Conservation (phyloP, 2,329 filamentous ascomycete species). For the Zasmidium cellare region DNA sequence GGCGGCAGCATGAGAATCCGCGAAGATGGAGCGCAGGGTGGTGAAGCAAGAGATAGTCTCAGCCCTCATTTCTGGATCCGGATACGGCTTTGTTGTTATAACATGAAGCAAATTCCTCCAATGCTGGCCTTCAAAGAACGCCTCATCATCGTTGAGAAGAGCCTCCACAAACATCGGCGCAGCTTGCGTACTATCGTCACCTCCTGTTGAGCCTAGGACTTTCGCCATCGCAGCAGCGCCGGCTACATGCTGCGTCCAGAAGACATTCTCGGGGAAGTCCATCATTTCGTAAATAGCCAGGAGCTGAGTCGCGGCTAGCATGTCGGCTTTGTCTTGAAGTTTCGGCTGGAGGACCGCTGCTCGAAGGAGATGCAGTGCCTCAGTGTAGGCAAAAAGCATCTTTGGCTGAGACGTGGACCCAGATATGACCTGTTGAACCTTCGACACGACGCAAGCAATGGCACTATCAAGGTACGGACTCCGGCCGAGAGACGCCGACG, state of each 20-base stretch:
- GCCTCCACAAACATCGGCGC: constrained; percentile 18
- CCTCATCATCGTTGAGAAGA: constrained; percentile 11
- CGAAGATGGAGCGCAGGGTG: constrained; percentile 8
- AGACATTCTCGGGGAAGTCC: constrained; percentile 7
- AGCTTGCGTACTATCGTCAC: constrained; percentile 1
- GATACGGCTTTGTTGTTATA: constrained; percentile 9
- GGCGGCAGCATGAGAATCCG: constrained; percentile 5
- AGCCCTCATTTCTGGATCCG: constrained; percentile 3
- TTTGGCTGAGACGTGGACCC: constrained; percentile 8
- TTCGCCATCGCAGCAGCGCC: constrained; percentile 16
- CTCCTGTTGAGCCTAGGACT: background rate
- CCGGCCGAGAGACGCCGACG: constrained; percentile 5
- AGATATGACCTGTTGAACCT: constrained; percentile 15
- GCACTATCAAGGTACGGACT: constrained; percentile 15
- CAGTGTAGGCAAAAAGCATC: constrained; percentile 11
- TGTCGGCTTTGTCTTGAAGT: constrained; percentile 10
- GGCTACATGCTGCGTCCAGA: constrained; percentile 14
- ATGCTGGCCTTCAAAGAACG: constrained; percentile 14
- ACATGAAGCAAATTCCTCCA: constrained; percentile 14
- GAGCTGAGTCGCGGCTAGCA: constrained; percentile 15
- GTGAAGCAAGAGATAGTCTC: constrained; percentile 14
- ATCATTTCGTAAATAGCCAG: constrained; percentile 17
- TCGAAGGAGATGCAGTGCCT: constrained; percentile 13
- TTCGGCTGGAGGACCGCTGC: constrained; percentile 10
- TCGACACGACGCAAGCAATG: constrained; percentile 15